These are phyloP conservation scores for Diaporthe aspalathi DNA, from an alignment of 2,329 filamentous ascomycete species.

Conservation along the genomic window DNA sequence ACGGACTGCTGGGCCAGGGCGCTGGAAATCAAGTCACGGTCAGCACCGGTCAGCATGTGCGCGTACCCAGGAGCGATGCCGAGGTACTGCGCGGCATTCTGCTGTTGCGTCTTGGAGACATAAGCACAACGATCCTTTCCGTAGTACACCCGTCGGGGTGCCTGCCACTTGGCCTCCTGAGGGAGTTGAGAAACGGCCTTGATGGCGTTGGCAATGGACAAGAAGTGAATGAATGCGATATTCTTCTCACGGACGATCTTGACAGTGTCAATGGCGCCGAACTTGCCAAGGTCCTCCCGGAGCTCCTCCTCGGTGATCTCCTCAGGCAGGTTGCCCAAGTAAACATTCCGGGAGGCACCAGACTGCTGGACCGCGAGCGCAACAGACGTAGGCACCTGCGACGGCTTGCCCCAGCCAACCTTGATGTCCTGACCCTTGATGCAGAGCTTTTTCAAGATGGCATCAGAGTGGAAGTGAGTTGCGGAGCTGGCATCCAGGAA, in stretches of 20 bases:
- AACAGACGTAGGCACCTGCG: constrained; percentile 96
- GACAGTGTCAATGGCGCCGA: constrained; percentile 94
- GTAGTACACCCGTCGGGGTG: constrained; percentile 95
- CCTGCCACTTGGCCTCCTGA: constrained; percentile 96
- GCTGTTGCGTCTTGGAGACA: constrained; percentile 99
- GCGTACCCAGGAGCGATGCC: constrained; percentile 97
- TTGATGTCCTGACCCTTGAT: constrained; percentile 99
- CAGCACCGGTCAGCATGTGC: constrained; percentile 94
- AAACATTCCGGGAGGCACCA: constrained; percentile 95
- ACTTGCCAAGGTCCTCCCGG: constrained; percentile 94
- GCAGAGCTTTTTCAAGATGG: constrained; percentile 98
- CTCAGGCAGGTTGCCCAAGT: constrained; percentile 91
- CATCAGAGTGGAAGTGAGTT: constrained; percentile 99
- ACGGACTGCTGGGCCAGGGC: constrained; percentile 97
- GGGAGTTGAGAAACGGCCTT: constrained; percentile 97
- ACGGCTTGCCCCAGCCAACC: constrained; percentile 99
- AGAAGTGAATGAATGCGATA: constrained; percentile 97
- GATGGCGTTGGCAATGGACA: constrained; percentile 97
- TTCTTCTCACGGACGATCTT: constrained; percentile 98
- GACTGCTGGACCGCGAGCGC: constrained; percentile 98
- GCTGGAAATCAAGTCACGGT: constrained; percentile 96
- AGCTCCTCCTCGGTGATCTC: constrained; percentile 92
- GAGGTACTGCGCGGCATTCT: constrained; percentile 97
- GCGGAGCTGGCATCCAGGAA: constrained; percentile 98
- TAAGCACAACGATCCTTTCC: constrained; percentile 99